Percentiles rank a stretch among this genome's conserved stretches.
phyloP scores from a whole-genome alignment of 2,329 filamentous ascomycete genomes.

The Penicillium hordei region DNA sequence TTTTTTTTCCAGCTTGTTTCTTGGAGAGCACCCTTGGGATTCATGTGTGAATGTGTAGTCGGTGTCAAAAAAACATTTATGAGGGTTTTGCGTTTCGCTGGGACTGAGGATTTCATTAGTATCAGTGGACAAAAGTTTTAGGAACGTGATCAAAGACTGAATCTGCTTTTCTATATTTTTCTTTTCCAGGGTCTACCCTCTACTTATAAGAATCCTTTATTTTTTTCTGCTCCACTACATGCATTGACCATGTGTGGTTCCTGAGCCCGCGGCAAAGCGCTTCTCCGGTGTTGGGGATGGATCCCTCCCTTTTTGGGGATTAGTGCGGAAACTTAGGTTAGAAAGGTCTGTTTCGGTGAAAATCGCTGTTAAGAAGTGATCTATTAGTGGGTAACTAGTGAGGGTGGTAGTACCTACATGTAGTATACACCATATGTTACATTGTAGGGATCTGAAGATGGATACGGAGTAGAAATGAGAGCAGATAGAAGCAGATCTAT shows the following conservation, averaged over 20 bases:
- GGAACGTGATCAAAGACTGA: neutral
- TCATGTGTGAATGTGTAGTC: constrained; percentile 8
- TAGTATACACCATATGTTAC: neutral
- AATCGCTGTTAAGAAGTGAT: neutral
- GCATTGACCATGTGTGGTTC: constrained; percentile 1
- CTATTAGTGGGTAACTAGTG: neutral
- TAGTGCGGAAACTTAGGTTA: neutral
- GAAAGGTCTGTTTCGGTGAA: neutral
- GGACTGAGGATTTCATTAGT: neutral
- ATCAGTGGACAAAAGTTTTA: neutral
- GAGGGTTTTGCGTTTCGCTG: constrained; percentile 2
- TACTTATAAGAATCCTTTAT: neutral
- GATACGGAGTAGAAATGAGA: constrained; percentile 4
- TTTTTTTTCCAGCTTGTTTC: constrained; percentile 4
- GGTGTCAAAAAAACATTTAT: constrained; percentile 9
- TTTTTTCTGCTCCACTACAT: constrained; percentile 7
- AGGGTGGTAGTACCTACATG: neutral
- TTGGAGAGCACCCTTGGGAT: neutral
- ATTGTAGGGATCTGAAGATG: neutral
- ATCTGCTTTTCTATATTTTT: constrained; percentile 2
- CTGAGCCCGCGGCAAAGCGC: constrained; percentile 7
- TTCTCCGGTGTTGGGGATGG: constrained; percentile 5
- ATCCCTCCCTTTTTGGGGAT: neutral
- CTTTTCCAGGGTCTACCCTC: neutral
- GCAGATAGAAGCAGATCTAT: constrained; percentile 26